Conservation (phyloP, 768 basidiomycete species). For the Mycena polygramma region DNA sequence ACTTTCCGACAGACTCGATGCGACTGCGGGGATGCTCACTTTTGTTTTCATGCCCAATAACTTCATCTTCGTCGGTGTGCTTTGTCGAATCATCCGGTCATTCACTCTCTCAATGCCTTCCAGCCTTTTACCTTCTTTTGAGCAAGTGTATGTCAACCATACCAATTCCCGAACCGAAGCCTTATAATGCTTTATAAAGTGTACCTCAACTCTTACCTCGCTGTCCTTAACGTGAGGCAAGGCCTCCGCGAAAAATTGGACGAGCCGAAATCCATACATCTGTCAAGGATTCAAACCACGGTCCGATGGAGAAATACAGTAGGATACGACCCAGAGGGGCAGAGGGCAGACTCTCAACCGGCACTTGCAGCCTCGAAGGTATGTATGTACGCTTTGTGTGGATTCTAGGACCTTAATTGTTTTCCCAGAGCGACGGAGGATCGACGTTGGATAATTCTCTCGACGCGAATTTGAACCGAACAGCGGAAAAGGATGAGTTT, state of each 20-base stretch:
- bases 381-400: not conserved
- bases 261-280: constrained; percentile 57
- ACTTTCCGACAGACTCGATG: constrained; percentile 55
- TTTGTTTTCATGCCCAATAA: constrained; percentile 68
- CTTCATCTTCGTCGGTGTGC: constrained; percentile 63
- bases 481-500: constrained; percentile 1
- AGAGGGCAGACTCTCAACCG: constrained; percentile 3
- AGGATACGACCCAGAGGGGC: constrained; percentile 10
- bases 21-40: constrained; percentile 58
- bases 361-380: constrained; percentile 10
- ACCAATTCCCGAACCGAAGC: not conserved
- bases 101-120: not conserved
- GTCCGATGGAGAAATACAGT: constrained; percentile 21
- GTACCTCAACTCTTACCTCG: constrained; percentile 70
- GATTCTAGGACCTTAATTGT: not conserved
- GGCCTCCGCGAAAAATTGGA: constrained; percentile 52
- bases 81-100: not conserved
- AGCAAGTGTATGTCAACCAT: constrained; percentile 60
- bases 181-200: constrained; percentile 47
- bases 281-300: constrained; percentile 48
- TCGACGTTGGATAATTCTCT: constrained; percentile 8
- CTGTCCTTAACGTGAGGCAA: constrained; percentile 64
- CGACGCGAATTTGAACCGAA: not conserved
- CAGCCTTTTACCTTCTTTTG: constrained; percentile 64
- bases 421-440: constrained; percentile 16